Base-by-base conservation (phyloP, 2,329 filamentous ascomycete species). In the Monosporascus sp. region DNA sequence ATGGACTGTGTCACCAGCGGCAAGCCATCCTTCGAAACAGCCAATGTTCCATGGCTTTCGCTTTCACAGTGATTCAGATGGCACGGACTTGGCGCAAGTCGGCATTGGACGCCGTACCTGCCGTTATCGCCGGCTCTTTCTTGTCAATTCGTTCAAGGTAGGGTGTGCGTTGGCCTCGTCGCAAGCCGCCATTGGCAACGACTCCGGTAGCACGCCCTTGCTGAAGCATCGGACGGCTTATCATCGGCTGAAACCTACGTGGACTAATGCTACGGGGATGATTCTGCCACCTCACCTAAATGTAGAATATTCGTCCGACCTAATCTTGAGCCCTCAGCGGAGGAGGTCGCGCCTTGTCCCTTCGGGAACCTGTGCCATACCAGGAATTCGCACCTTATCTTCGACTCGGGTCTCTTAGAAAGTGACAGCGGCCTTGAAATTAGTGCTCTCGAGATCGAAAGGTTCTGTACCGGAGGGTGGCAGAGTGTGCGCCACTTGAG, bases 1-100 rank as follows among this genome's bases (percentile, higher is more conserved):
- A 67, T 39, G 56, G 50, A 3, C 22, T 67, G 0, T 56, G 67
- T 43, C 64, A 68, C 24, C 66, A 65, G 44, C 56, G 57, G 1
- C 64, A 66, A 45, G 55, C 56, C 31, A 56, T 64, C 20, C 49
- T 65, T 15, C 56, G 60, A 2, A 65, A 63, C 48, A 53, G 50
- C 9, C 17, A 31, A 11, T 55, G 50, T 3, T 47, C 61, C 7
- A 27, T 51, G 2, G 37, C 45, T 5, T 51, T 53, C n/a, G n/a
- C 49, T 1, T 50, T 50, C 52, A 39, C 46, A 1, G 43, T 60
- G 18, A 39, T 56, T 4, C 36, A 52, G 9, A 46, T 59, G 2
- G 27, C 47, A 9, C 57, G 58, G 57, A 44, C 53, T 36, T 63
- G 59, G 59, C 51, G 52, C 3, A 50, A 50, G 22, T 8, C 7